phyloP scores from a whole-genome alignment of 345 rosid species.

The Toxicodendron radicans region DNA sequence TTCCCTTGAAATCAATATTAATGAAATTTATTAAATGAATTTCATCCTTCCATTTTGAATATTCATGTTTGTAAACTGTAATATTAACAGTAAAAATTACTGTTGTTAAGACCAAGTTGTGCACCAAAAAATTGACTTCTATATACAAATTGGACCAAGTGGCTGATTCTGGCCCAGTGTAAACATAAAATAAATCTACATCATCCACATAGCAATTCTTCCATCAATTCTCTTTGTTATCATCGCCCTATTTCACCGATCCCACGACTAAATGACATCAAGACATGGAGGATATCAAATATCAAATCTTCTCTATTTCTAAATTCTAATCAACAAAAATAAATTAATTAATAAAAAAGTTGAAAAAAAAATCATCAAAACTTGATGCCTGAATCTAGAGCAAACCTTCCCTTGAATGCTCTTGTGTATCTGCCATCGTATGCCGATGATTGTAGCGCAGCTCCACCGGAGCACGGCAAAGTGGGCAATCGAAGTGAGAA shows the following conservation, averaged over 20 bases:
- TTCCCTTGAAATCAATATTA: too few species aligned
- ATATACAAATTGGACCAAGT: background rate
- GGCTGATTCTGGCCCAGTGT: background rate
- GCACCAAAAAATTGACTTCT: conserved; percentile 9
- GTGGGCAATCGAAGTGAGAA: conserved; percentile 40
- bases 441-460: background rate
- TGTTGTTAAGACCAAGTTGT: background rate
- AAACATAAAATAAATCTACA: background rate
- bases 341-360: background rate
- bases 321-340: background rate
- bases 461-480: conserved; percentile 34
- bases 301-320: background rate
- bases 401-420: conserved; percentile 31
- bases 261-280: background rate
- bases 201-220: background rate
- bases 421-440: background rate
- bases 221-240: background rate
- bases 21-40: too few species aligned
- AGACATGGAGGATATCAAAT: background rate
- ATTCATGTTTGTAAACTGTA: too few species aligned
- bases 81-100: background rate
- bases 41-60: too few species aligned
- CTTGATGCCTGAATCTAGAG: background rate
- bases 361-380: conserved; percentile 2
- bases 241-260: background rate